phyloP scores from a whole-genome alignment of 2,329 filamentous ascomycete species.

The Stachybotrys elegans region DNA sequence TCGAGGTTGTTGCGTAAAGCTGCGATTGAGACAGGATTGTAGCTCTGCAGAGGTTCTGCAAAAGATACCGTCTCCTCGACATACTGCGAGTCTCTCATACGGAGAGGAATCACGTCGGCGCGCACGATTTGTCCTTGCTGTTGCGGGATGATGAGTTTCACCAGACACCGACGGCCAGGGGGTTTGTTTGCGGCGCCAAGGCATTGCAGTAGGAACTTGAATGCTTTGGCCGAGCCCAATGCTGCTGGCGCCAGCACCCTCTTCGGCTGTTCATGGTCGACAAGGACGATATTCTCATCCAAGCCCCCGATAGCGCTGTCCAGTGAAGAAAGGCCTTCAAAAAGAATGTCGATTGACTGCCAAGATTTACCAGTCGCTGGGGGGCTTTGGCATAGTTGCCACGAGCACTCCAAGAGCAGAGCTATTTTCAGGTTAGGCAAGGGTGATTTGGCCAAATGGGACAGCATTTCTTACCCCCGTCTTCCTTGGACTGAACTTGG shows the following conservation, averaged over 20 bases:
- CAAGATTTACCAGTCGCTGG: neutral
- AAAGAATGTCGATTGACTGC: neutral
- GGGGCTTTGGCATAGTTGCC: neutral
- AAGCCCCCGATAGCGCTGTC: neutral
- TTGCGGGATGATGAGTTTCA: slow-evolving; percentile 5
- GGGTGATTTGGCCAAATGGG: neutral
- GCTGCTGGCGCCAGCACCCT: neutral
- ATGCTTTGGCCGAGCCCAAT: neutral
- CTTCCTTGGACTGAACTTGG: neutral
- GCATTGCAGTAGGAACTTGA: slow-evolving; percentile 5
- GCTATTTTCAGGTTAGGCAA: neutral
- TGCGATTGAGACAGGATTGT: neutral
- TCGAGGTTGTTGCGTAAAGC: neutral
- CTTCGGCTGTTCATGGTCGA: neutral
- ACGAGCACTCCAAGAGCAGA: neutral
- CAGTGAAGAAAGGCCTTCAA: neutral
- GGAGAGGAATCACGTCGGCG: slow-evolving; percentile 5
- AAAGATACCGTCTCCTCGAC: slow-evolving; percentile 5
- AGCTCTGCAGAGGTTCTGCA: slow-evolving; percentile 6
- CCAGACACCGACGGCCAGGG: neutral
- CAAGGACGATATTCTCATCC: neutral
- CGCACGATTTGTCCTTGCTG: slow-evolving; percentile 6
- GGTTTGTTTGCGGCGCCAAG: neutral
- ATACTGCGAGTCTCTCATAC: slow-evolving; percentile 3
- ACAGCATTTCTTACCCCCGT: neutral